These are phyloP conservation scores for Marasmius oreades DNA, from an alignment of 1,284 basidiomycete genomes.

Conservation along the genomic window DNA sequence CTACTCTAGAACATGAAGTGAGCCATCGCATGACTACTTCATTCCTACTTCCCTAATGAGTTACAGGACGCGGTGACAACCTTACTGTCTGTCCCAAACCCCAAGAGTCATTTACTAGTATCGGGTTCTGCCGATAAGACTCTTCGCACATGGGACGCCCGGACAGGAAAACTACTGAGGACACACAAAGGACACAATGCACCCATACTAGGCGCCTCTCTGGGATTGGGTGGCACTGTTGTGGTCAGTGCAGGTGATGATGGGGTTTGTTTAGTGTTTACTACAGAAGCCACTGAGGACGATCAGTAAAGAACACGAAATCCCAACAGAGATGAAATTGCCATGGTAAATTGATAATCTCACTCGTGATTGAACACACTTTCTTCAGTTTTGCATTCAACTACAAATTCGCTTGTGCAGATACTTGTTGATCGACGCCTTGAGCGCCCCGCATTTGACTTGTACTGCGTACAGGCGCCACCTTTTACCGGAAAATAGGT, in stretches of 20 bases:
- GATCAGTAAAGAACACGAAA: background rate
- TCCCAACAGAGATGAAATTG: no score
- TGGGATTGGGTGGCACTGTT: constrained; percentile 64
- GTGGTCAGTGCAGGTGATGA: constrained; percentile 87
- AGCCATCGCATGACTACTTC: constrained; percentile 23
- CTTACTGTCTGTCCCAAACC: constrained; percentile 69
- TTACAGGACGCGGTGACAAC: constrained; percentile 83
- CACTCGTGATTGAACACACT: no score
- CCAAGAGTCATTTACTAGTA: constrained; percentile 73
- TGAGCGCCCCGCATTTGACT: no score
- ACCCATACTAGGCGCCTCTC: constrained; percentile 74
- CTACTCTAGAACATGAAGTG: constrained; percentile 79
- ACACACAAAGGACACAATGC: constrained; percentile 86
- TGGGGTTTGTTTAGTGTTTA: constrained; percentile 77
- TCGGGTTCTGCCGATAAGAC: constrained; percentile 85
- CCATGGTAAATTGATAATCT: no score
- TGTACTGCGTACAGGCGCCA: no score
- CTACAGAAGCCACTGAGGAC: constrained; percentile 48
- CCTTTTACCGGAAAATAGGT: no score
- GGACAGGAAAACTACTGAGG: constrained; percentile 76
- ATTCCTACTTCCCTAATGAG: constrained; percentile 17
- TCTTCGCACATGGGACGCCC: constrained; percentile 90
- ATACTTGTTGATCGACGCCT: background rate
- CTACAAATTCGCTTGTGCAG: background rate
- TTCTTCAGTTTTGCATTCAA: background rate